Conservation (phyloP, 306 rosid species). For the Quillaja saponaria region DNA sequence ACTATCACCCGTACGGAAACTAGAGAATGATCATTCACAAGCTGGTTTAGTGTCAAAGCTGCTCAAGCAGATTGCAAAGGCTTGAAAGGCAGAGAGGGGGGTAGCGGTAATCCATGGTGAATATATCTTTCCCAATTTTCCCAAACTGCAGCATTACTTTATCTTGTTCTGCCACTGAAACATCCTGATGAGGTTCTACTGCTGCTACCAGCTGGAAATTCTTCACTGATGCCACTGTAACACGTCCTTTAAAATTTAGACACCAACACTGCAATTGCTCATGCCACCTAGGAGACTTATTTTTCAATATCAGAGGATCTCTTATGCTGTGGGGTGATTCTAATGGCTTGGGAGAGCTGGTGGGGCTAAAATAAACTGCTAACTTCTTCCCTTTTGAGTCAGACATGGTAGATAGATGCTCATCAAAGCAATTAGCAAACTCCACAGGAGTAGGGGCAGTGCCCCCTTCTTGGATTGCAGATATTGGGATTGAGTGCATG, state of each 20-base stretch:
- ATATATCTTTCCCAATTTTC: constrained; percentile 90
- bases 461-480: constrained; percentile 79
- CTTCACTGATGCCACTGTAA: constrained; percentile 92
- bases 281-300: constrained; percentile 92
- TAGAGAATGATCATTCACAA: constrained; percentile 65
- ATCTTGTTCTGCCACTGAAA: constrained; percentile 73
- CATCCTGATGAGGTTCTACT: constrained; percentile 59
- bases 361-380: constrained; percentile 39
- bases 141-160: constrained; percentile 87
- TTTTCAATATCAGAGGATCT: constrained; percentile 69
- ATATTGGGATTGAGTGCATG: constrained; percentile 72
- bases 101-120: constrained; percentile 94
- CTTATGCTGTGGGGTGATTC: constrained; percentile 31
- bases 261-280: constrained; percentile 98
- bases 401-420: constrained; percentile 27
- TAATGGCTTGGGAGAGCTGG: constrained; percentile 20
- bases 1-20: constrained; percentile 8
- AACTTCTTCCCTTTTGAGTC: constrained; percentile 51
- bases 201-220: constrained; percentile 93
- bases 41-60: constrained; percentile 98
- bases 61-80: constrained; percentile 89
- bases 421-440: constrained; percentile 40
- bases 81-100: constrained; percentile 95
- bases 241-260: constrained; percentile 91
- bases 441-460: constrained; percentile 78